Base-by-base conservation (phyloP, 2,329 filamentous ascomycete species). In the Monosporascus sp. region DNA sequence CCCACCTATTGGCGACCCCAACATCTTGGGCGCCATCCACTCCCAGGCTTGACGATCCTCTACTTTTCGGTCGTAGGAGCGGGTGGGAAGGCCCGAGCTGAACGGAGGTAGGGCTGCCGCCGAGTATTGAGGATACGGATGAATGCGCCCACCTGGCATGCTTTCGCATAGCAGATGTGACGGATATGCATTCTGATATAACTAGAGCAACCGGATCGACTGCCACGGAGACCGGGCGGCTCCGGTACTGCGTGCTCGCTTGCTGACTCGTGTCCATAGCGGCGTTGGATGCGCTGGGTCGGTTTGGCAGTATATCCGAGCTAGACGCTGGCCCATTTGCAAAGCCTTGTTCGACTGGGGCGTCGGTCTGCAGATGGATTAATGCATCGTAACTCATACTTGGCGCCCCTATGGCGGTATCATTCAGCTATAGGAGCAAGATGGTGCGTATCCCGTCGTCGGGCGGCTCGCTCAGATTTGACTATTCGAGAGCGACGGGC, bases 141-240 rank as follows among this genome's bases (percentile, higher is more conserved):
- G 92, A 96, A 70, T 97, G 92, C 48, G 91, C 90, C 79, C 93
- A 97, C 60, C 94, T 88, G 59, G 91, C 89, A 81, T 97, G 88
- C 75, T 99, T 99, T 67, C 96, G 92, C 82, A 99, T 97, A 56
- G 92, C 91, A 57, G 93, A 97, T 15, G 94, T 97, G 74, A 99
- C 93, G 46, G 92, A 93, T 68, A 97, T 97, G 72, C 94, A 99
- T 85, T 99, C 94, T 72, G 93, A 96, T 58, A 96, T 96, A 60
- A 99, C 91, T 64, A 99, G 78, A 48, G 91, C 92, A 53, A 96
- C 87, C 1, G 92, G 91, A 66, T 96, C 90, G 61, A 96, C 88
- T 44, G 92, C 90, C 57, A 96, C 90, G 36, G 89, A 83, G 35
- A 92, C 79, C 7, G 81, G 81, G 18, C 80, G 78, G 63, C 77